Evolutionary conservation across 192 early-diverging fungal genomes (phyloP).

Genomic region (Podila clonocystis): DNA sequence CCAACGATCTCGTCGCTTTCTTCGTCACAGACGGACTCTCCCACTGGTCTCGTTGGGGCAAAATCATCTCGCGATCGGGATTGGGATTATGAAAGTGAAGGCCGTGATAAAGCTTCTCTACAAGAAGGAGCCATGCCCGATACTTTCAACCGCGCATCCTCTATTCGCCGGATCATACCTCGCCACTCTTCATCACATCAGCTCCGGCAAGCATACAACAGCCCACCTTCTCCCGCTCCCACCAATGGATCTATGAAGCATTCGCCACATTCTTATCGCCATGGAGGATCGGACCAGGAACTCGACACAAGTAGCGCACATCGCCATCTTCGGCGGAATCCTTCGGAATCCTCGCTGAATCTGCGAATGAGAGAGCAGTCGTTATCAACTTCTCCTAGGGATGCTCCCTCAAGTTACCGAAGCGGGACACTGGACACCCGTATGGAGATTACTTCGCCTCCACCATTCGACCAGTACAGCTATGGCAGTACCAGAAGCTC

Average conservation of each 20-base stretch:
- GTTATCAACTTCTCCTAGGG: neutral
- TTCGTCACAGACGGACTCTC: neutral
- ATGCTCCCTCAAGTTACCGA: neutral
- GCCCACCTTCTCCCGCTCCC: conserved; percentile 21
- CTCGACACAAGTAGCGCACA: conserved; percentile 16
- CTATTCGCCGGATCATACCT: neutral
- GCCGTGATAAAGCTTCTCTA: neutral
- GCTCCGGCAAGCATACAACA: conserved; percentile 31
- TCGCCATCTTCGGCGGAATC: conserved; percentile 40
- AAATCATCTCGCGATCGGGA: conserved; percentile 17
- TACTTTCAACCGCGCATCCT: neutral
- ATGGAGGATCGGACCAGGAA: conserved; percentile 30
- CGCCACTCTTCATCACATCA: conserved; percentile 37
- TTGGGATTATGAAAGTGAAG: conserved; percentile 29
- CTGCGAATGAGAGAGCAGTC: conserved; percentile 6
- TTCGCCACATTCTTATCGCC: conserved; percentile 7
- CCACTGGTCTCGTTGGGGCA: neutral
- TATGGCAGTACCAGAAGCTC: neutral
- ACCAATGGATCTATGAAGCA: conserved; percentile 29
- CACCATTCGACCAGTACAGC: neutral
- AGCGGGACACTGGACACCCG: neutral
- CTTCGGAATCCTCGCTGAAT: conserved; percentile 43
- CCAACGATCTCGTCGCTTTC: conserved; percentile 18
- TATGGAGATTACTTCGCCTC: conserved; percentile 20
- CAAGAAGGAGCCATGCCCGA: neutral